phyloP scores from a whole-genome alignment of 2,329 filamentous ascomycete genomes.

The Pestalotiopsis sp. region DNA sequence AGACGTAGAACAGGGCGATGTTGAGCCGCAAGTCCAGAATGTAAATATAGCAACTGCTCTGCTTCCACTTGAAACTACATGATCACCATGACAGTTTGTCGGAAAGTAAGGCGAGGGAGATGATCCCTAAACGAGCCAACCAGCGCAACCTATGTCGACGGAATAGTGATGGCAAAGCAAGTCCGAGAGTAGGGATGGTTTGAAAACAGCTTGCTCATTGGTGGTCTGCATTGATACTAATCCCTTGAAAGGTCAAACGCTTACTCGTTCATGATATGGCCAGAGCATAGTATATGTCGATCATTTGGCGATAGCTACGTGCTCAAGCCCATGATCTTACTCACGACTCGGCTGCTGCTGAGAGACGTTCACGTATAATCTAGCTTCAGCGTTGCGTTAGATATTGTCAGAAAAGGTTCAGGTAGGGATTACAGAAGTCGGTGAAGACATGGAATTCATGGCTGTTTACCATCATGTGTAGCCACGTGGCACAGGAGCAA shows the following conservation, averaged over 20 bases:
- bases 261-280: not conserved
- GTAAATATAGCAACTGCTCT: not conserved
- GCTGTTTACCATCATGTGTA: not conserved
- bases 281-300: not conserved
- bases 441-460: not conserved
- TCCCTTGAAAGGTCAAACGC: not conserved
- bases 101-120: not conserved
- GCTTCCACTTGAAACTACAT: not conserved
- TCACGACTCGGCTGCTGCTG: not conserved
- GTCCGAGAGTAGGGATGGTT: not conserved
- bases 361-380: not conserved
- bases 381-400: not conserved
- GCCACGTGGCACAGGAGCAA: not conserved
- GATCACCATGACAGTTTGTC: not conserved
- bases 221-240: not conserved
- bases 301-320: not conserved
- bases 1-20: not conserved
- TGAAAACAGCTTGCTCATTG: not conserved
- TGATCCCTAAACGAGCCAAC: not conserved
- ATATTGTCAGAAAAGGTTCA: not conserved
- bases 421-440: not conserved
- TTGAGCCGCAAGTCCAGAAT: not conserved
- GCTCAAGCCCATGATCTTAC: not conserved
- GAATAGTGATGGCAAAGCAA: not conserved
- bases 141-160: not conserved